Base-by-base conservation (phyloP, 1,284 basidiomycete species). In the Chalciporus sp. region DNA sequence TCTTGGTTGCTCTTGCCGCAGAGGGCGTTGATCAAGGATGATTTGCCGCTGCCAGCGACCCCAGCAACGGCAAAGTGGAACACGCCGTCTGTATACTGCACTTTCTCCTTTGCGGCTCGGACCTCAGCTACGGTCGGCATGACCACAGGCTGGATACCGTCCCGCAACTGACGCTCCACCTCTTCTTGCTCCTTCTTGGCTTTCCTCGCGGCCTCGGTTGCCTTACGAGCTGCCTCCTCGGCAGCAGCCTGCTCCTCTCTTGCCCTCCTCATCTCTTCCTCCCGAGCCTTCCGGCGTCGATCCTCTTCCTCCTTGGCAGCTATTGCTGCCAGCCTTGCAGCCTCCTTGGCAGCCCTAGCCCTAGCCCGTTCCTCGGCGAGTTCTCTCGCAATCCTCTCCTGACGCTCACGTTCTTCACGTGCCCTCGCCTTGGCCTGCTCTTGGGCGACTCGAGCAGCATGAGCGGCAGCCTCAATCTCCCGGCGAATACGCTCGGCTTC, bases 11-110 rank as follows among this genome's bases (percentile, higher is more conserved):
- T 19, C 55, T 64, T 55, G 14, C 72, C 63, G 11, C 73, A 67
- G 44, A 75, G 52, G 4, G 66, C 62, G 10, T 74, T 74, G 54
- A 75, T 64, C 46, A 72, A 47, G 16, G 71, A 69, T 1, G 73
- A 74, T 54, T 74, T 74, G 1, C 73, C 73, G 10, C 69, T 70
- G 9, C 72, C 72, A 16, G 71, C 61, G 16, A 66, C 40, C 1
- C 72, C 72, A 31, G 70, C 67, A 17, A 74, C 48, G 6, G 69
- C 73, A 27, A 71, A 58, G 49, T 74, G 68, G 47, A 69, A 66
- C 12, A 59, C 7, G 1, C 66, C 66, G 11, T 64, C 54, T 42
- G 53, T 60, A 57, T 72, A 70, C 45, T 63, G 61, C 16, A 66
- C 50, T 19, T 52, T 59, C 20, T 52, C 31, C 51, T 69, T 69